A percentile compares a stretch with the other conserved stretches of the same genome.
phyloP scores from a whole-genome alignment of 805 yeast species.

The Alloascoidea africana region DNA sequence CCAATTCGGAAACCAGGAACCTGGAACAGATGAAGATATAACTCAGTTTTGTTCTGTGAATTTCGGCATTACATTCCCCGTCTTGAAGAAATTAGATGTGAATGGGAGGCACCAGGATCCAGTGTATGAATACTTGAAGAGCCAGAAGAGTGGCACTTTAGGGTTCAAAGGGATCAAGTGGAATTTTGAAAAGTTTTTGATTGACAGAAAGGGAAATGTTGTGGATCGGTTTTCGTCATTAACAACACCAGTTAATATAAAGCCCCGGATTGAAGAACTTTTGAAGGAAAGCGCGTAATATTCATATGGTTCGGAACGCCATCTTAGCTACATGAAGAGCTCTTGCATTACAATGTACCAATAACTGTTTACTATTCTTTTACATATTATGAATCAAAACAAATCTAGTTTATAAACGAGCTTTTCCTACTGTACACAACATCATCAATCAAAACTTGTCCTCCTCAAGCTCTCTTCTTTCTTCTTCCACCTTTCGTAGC shows the following conservation, averaged over 20 bases:
- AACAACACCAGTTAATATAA: conserved; percentile 50
- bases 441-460: no score
- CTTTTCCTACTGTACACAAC: no score
- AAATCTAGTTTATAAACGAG: no score
- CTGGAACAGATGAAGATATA: conserved; percentile 48
- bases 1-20: conserved; percentile 82
- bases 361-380: no score
- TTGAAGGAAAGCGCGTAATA: conserved; percentile 25
- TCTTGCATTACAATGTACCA: no score
- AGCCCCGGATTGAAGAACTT: conserved; percentile 40
- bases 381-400: no score
- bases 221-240: conserved; percentile 48
- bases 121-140: conserved; percentile 65
- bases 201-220: conserved; percentile 42
- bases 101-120: conserved; percentile 76
- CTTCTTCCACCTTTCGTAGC: neutral
- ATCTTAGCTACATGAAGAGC: no score
- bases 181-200: conserved; percentile 68
- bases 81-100: conserved; percentile 75
- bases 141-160: conserved; percentile 36
- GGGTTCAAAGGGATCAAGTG: conserved; percentile 66
- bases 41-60: conserved; percentile 58
- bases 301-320: no score
- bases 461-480: conserved; percentile 1
- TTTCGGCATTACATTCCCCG: conserved; percentile 87